These are phyloP conservation scores for Penicilliopsis zonata DNA, from an alignment of 495 filamentous ascomycete genomes.

Conservation along the genomic window DNA sequence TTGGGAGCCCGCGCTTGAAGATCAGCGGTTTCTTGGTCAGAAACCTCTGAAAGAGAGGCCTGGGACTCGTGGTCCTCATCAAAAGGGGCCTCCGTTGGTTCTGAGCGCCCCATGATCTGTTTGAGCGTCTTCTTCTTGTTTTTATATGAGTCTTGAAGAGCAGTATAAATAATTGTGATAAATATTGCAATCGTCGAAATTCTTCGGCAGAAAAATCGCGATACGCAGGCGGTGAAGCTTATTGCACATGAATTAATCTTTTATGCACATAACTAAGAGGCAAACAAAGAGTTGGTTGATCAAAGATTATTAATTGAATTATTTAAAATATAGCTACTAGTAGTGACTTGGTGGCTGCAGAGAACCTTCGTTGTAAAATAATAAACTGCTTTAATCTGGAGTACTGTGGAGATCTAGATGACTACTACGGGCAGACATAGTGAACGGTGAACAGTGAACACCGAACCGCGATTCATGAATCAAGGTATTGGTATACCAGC, in stretches of 20 bases:
- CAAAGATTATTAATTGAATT: too few relatives aligned
- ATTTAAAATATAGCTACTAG: too few relatives aligned
- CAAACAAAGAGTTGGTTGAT: too few relatives aligned
- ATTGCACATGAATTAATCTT: neutral
- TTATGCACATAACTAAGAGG: too few relatives aligned
- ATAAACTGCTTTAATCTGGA: too few relatives aligned
- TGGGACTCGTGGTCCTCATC: slow-evolving; percentile 18
- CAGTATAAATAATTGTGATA: neutral
- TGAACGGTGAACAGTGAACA: too few relatives aligned
- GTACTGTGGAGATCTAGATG: too few relatives aligned
- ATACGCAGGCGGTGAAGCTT: slow-evolving; percentile 11
- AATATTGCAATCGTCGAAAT: slow-evolving; percentile 12
- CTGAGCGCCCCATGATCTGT: slow-evolving; percentile 21
- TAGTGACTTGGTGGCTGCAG: too few relatives aligned
- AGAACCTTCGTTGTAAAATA: too few relatives aligned
- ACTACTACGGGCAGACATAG: too few relatives aligned
- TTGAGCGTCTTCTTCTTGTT: neutral
- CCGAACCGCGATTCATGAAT: too few relatives aligned
- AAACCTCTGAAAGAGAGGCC: slow-evolving; percentile 1
- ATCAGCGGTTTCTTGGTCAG: slow-evolving; percentile 10
- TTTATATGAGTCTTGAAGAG: neutral
- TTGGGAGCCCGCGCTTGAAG: slow-evolving; percentile 24
- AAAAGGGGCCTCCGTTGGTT: slow-evolving; percentile 10
- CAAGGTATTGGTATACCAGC: too few relatives aligned
- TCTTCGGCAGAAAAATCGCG: slow-evolving; percentile 30